Base-by-base conservation (phyloP, 495 filamentous ascomycete species). In the Aspergillus diversus region DNA sequence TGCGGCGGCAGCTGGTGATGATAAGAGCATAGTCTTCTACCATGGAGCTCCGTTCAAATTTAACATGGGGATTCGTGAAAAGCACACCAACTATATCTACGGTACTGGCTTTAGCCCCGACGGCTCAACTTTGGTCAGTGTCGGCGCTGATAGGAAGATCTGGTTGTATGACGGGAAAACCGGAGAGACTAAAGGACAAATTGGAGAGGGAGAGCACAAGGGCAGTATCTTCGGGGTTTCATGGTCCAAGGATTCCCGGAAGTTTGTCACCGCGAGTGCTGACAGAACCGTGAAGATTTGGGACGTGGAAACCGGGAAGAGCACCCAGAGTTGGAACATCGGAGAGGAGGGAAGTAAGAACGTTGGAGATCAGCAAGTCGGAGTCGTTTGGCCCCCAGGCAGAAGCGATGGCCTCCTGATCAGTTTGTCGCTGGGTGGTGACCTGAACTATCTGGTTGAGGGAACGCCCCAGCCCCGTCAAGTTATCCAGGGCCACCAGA, bases 21-120 rank as follows among this genome's bases (percentile, higher is more conserved):
- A 99, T 74, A 89, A 85, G 71, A 90, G 83, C 69, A 75, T 97
- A 63, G 93, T 93, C 65, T 98, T 99, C 79, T 89, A 94, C 66
- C 91, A 97, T 66, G 95, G 95, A 31, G 89, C 90, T 5, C 95
- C 95, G 2, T 97, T 97, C 81, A 97, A 97, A 69, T 99, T 96
- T 80, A 89, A 90, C 63, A 90, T 81, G 2, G 86, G 83, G 39
- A 79, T 91, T 61, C 86, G 90, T 70, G 90, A 87, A 31, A 84
- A 91, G 69, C 95, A 99, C 71, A 90, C 88, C 64, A 90, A 90
- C 50, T 97, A 95, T 70, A 88, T 97, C 11, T 89, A 96, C 70
- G 92, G 92, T 39, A 86, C 92, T 7, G 90, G 85, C 2, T 98
- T 97, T 76, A 93, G 91, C 61, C 96, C 96, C 0, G 94, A 98